phyloP scores from a whole-genome alignment of 192 early-diverging fungal genomes.

The Cladochytrium replicatum region DNA sequence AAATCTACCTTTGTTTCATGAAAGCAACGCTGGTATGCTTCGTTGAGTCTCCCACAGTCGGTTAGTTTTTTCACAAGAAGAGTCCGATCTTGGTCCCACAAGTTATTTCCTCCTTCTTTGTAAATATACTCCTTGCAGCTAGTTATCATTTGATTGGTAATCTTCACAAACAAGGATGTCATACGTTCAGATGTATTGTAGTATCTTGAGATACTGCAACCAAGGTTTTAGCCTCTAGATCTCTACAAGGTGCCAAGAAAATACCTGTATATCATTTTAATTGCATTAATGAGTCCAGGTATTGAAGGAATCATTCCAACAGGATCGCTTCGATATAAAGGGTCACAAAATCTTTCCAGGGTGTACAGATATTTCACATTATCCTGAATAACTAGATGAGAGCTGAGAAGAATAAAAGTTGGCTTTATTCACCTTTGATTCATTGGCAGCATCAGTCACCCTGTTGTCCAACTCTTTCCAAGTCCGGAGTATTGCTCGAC shows the following conservation, averaged over 20 bases:
- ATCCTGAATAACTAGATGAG: constrained; percentile 24
- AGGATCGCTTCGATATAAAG: constrained; percentile 50
- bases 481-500: constrained; percentile 39
- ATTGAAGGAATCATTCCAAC: constrained; percentile 56
- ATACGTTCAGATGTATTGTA: constrained; percentile 61
- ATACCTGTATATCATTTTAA: constrained; percentile 56
- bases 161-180: constrained; percentile 58
- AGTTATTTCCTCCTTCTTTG: constrained; percentile 51
- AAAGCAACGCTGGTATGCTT: constrained; percentile 52
- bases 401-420: neutral
- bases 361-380: constrained; percentile 61
- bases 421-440: constrained; percentile 37
- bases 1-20: constrained; percentile 47
- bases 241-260: neutral
- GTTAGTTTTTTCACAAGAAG: constrained; percentile 42
- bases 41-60: constrained; percentile 48
- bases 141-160: constrained; percentile 62
- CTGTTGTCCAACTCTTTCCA: constrained; percentile 59
- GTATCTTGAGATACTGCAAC: constrained; percentile 45
- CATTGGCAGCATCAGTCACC: constrained; percentile 60
- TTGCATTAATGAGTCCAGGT: constrained; percentile 56
- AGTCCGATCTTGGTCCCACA: constrained; percentile 53
- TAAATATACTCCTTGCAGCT: constrained; percentile 60
- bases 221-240: constrained; percentile 7
- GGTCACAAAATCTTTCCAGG: constrained; percentile 56